phyloP scores from a whole-genome alignment of 1,284 basidiomycete genomes.

The Cutaneotrichosporon cutaneum region DNA sequence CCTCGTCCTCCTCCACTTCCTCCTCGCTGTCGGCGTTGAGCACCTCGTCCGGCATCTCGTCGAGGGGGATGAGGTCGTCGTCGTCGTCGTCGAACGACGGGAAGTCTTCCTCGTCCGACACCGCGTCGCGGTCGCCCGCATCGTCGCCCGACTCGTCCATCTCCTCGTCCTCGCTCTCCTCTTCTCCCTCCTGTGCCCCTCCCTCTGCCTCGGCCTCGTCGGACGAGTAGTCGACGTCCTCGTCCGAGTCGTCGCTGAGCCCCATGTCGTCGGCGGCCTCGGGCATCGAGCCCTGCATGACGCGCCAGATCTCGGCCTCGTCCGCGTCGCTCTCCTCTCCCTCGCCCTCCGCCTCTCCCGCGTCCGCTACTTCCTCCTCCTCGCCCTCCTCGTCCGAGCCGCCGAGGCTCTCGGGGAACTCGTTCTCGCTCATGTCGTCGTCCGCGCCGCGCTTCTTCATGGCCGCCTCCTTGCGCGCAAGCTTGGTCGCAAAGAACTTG shows the following conservation, averaged over 20 bases:
- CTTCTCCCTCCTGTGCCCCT: slow-evolving; percentile 38
- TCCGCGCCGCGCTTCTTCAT: slow-evolving; percentile 54
- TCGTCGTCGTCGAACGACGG: slow-evolving; percentile 51
- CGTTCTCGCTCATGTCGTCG: slow-evolving; percentile 29
- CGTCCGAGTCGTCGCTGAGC: slow-evolving; percentile 62
- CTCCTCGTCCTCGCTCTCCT: slow-evolving; percentile 38
- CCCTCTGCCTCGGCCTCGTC: slow-evolving; percentile 57
- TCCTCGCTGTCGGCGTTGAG: slow-evolving; percentile 45
- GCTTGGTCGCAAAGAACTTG: slow-evolving; percentile 56
- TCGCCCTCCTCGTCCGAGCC: slow-evolving; percentile 42
- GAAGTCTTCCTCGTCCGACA: slow-evolving; percentile 25
- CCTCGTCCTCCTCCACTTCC: slow-evolving; percentile 56
- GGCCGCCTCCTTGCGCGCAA: slow-evolving; percentile 59
- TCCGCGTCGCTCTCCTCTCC: slow-evolving; percentile 56
- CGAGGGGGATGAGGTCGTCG: slow-evolving; percentile 51
- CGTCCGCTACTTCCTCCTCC: slow-evolving; percentile 26
- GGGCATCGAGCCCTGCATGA: slow-evolving; percentile 79
- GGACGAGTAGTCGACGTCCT: slow-evolving; percentile 56
- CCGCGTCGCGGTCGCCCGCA: slow-evolving; percentile 23
- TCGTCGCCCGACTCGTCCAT: slow-evolving; percentile 26
- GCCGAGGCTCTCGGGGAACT: slow-evolving; percentile 18
- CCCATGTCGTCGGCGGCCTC: slow-evolving; percentile 59
- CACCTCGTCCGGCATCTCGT: slow-evolving; percentile 53
- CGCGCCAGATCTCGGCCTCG: slow-evolving; percentile 82
- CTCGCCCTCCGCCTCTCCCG: slow-evolving; percentile 34